Percentiles rank a stretch among this genome's conserved stretches.
These are phyloP conservation scores for Magnolia changhungtana DNA, from an alignment of 164 flowering plant genomes.

Conservation along the genomic window DNA sequence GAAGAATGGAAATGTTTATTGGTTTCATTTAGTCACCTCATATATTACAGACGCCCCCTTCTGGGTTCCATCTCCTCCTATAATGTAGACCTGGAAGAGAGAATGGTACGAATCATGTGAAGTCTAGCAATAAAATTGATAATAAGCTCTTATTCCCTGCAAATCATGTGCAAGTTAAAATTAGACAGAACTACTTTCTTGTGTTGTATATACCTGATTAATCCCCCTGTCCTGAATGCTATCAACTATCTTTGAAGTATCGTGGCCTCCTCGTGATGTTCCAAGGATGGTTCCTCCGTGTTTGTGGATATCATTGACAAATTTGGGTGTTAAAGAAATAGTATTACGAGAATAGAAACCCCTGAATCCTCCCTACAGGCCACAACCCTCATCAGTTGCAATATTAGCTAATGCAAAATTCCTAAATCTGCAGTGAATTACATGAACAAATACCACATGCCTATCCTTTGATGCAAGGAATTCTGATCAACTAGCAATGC, in stretches of 20 bases:
- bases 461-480: background rate
- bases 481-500: background rate
- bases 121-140: background rate
- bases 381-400: constrained; percentile 1
- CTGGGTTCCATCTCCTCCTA: constrained; percentile 91
- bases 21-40: constrained; percentile 42
- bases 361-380: constrained; percentile 66
- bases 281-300: constrained; percentile 86
- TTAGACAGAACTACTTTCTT: background rate
- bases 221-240: constrained; percentile 88
- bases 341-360: constrained; percentile 80
- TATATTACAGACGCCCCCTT: constrained; percentile 78
- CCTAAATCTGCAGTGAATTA: background rate
- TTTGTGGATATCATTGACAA: constrained; percentile 79
- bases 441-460: background rate
- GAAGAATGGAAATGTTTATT: background rate
- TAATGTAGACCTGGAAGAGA: constrained; percentile 59
- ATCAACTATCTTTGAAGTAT: constrained; percentile 74
- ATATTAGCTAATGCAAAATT: background rate
- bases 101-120: background rate
- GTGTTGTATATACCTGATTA: constrained; percentile 53
- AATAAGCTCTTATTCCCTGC: background rate
- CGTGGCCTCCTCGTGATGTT: constrained; percentile 86
- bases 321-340: constrained; percentile 60
- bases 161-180: background rate